Evolutionary conservation across 192 early-diverging fungal species (phyloP).

Genomic region (Physocladia obscura): DNA sequence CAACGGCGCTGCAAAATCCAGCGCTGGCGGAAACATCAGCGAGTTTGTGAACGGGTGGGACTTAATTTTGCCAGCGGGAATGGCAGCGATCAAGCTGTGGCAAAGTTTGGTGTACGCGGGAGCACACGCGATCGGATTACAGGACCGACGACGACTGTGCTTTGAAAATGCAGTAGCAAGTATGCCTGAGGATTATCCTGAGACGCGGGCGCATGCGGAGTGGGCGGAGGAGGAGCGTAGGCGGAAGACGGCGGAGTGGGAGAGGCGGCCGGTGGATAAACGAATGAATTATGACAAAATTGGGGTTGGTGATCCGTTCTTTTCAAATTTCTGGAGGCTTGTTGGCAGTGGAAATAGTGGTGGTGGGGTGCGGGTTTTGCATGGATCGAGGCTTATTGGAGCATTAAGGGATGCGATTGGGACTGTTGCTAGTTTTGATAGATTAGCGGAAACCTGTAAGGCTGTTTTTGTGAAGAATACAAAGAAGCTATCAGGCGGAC

Average conservation of each 20-base stretch:
- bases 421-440: background rate
- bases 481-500: slow-evolving; percentile 31
- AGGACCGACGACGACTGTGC: slow-evolving; percentile 68
- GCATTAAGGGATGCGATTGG: background rate
- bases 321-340: slow-evolving; percentile 55
- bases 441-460: background rate
- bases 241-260: slow-evolving; percentile 52
- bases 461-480: background rate
- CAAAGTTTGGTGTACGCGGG: slow-evolving; percentile 85
- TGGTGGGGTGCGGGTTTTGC: slow-evolving; percentile 12
- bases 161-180: slow-evolving; percentile 75
- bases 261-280: slow-evolving; percentile 75
- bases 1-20: slow-evolving; percentile 43
- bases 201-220: slow-evolving; percentile 63
- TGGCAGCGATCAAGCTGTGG: slow-evolving; percentile 87
- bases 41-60: slow-evolving; percentile 73
- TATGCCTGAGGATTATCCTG: slow-evolving; percentile 86
- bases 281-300: slow-evolving; percentile 77
- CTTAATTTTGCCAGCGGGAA: slow-evolving; percentile 69
- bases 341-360: slow-evolving; percentile 31
- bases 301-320: slow-evolving; percentile 69
- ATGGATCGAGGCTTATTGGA: background rate
- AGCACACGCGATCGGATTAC: slow-evolving; percentile 72
- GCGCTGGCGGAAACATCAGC: no score
- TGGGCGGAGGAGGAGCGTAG: slow-evolving; percentile 46